A percentile compares a stretch with the other conserved stretches of the same genome.
Evolutionary conservation across 768 basidiomycete genomes (phyloP).

Genomic region (Serendipita sp.): DNA sequence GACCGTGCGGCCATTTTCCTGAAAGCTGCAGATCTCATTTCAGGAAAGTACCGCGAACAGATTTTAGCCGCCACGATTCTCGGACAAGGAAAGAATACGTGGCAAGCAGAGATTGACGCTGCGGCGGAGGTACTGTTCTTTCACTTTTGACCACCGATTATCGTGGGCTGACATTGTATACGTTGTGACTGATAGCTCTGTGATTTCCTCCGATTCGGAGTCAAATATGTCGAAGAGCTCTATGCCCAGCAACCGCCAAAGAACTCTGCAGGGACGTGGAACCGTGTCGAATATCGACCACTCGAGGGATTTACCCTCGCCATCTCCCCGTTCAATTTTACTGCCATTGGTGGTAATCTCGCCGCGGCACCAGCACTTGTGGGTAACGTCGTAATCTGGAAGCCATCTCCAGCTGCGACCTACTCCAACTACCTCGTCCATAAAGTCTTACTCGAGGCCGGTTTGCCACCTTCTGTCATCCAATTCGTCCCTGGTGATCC

Average conservation of each 20-base stretch:
- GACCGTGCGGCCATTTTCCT: slow-evolving; percentile 97
- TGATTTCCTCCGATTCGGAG: slow-evolving; percentile 94
- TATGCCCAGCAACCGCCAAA: slow-evolving; percentile 80
- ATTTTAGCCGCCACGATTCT: slow-evolving; percentile 93
- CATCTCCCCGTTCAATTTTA: slow-evolving; percentile 97
- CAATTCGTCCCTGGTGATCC: slow-evolving; percentile 92
- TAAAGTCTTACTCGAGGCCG: slow-evolving; percentile 85
- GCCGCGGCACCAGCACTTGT: slow-evolving; percentile 80
- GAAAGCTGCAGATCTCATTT: slow-evolving; percentile 90
- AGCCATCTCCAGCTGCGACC: slow-evolving; percentile 87
- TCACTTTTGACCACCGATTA: background rate
- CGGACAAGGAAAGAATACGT: slow-evolving; percentile 96
- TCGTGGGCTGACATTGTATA: background rate
- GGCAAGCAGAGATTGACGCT: slow-evolving; percentile 99
- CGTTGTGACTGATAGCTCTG: slow-evolving; percentile 31
- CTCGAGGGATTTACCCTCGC: slow-evolving; percentile 98
- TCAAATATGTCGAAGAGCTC: slow-evolving; percentile 91
- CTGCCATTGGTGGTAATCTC: slow-evolving; percentile 94
- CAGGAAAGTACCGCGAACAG: slow-evolving; percentile 90
- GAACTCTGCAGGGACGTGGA: slow-evolving; percentile 82
- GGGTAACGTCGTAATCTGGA: slow-evolving; percentile 93
- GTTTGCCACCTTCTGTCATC: slow-evolving; percentile 85
- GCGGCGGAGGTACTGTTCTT: slow-evolving; percentile 68
- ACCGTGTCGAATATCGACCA: slow-evolving; percentile 90
- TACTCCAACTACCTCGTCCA: slow-evolving; percentile 90